Percentiles rank a stretch among this genome's conserved stretches.
Conservation (phyloP, 805 yeast genomes). For the Suhomyces faveliae region DNA sequence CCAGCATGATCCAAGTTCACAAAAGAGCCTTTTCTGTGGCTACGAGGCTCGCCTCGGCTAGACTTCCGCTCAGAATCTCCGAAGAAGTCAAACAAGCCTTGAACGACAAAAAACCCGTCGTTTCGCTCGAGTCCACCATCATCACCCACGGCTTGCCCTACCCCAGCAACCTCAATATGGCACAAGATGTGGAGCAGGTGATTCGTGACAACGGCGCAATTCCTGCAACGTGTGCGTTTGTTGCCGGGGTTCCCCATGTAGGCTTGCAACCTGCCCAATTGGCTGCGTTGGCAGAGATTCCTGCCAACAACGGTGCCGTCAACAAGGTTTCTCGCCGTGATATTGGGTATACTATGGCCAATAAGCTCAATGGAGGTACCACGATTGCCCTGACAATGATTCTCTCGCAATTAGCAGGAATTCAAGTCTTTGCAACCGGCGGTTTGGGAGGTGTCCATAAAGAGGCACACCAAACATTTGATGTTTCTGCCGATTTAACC, state of each 20-base stretch:
- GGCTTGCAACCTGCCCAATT: slow-evolving; percentile 57
- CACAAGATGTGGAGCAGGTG: slow-evolving; percentile 58
- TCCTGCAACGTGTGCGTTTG: slow-evolving; percentile 84
- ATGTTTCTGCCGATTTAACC: slow-evolving; percentile 82
- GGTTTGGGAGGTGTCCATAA: slow-evolving; percentile 92
- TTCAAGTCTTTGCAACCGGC: slow-evolving; percentile 86
- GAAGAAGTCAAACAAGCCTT: slow-evolving; percentile 68
- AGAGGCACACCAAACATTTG: slow-evolving; percentile 72
- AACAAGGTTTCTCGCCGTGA: slow-evolving; percentile 79
- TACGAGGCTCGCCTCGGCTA: not conserved
- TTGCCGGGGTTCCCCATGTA: slow-evolving; percentile 68
- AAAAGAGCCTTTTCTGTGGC: not conserved
- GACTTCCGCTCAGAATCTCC: slow-evolving; percentile 24
- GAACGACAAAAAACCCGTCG: slow-evolving; percentile 58
- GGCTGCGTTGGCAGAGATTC: slow-evolving; percentile 45
- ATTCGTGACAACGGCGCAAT: slow-evolving; percentile 63
- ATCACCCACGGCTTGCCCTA: slow-evolving; percentile 87
- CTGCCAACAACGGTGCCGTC: slow-evolving; percentile 21
- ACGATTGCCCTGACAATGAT: slow-evolving; percentile 90
- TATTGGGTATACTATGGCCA: slow-evolving; percentile 67
- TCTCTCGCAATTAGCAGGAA: slow-evolving; percentile 69
- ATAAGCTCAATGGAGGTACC: slow-evolving; percentile 74
- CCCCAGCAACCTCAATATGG: slow-evolving; percentile 76
- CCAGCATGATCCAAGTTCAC: not conserved
- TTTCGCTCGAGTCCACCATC: slow-evolving; percentile 83